These are phyloP conservation scores for Coprinopsis cinerea DNA, from an alignment of 768 basidiomycete species.

Conservation along the genomic window DNA sequence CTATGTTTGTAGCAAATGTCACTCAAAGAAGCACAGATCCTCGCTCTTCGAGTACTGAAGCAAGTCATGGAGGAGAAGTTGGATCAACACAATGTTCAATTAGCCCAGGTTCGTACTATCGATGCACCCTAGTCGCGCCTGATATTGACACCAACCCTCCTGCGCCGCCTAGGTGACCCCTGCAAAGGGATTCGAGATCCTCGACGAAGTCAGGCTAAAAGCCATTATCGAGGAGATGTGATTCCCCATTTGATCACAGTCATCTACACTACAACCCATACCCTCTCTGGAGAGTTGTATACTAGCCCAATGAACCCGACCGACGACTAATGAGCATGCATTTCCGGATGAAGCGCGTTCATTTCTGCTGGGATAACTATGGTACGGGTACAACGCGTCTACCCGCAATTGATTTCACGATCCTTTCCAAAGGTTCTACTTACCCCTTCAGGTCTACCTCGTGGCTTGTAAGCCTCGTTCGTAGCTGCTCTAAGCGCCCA, in stretches of 20 bases:
- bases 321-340: no score
- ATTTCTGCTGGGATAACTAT: no score
- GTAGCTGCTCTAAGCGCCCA: no score
- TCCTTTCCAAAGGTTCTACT: no score
- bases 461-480: no score
- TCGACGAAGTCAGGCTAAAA: conserved; percentile 77
- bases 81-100: conserved; percentile 96
- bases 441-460: no score
- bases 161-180: conserved; percentile 61
- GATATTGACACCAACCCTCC: conserved; percentile 3
- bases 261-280: no score
- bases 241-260: conserved; percentile 18
- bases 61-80: conserved; percentile 99
- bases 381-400: no score
- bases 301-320: no score
- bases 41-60: conserved; percentile 87
- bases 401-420: no score
- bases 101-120: conserved; percentile 66
- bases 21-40: conserved; percentile 76
- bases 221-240: conserved; percentile 81
- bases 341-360: no score
- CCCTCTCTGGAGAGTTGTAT: no score
- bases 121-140: conserved; percentile 2
- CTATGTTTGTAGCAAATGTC: conserved; percentile 73
- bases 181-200: conserved; percentile 81